Evolutionary conservation across 2,329 filamentous ascomycete genomes (phyloP).

Genomic region (Teratosphaeria epicoccoides): DNA sequence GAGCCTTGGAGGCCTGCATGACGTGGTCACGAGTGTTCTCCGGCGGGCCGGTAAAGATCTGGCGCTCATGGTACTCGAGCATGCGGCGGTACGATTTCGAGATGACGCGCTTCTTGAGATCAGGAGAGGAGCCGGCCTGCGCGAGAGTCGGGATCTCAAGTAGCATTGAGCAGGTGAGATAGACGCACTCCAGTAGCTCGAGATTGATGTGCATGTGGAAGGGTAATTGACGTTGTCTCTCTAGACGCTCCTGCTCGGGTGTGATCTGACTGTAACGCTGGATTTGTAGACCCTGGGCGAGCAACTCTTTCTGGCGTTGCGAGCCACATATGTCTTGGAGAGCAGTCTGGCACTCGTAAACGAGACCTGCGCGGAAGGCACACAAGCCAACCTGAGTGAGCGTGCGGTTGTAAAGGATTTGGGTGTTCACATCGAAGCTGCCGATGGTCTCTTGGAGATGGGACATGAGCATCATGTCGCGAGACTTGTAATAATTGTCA

Average conservation of each 20-base stretch:
- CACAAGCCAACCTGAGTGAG: constrained; percentile 96
- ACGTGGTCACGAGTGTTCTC: constrained; percentile 99
- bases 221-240: constrained; percentile 92
- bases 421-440: constrained; percentile 92
- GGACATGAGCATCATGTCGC: constrained; percentile 99
- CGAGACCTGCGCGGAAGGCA: constrained; percentile 90
- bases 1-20: constrained; percentile 96
- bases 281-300: constrained; percentile 96
- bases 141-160: constrained; percentile 95
- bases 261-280: constrained; percentile 94
- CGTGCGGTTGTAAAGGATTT: constrained; percentile 97
- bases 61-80: constrained; percentile 98
- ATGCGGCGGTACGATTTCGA: constrained; percentile 99
- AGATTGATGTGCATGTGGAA: constrained; percentile 99
- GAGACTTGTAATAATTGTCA: constrained; percentile 93
- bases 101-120: constrained; percentile 94
- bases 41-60: constrained; percentile 95
- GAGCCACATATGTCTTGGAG: constrained; percentile 97
- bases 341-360: constrained; percentile 96
- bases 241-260: constrained; percentile 92
- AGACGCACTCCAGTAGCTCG: constrained; percentile 94
- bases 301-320: constrained; percentile 91
- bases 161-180: constrained; percentile 98
- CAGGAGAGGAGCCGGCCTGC: constrained; percentile 90
- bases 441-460: constrained; percentile 94